A percentile compares a stretch with the other conserved stretches of the same genome.
Conservation (phyloP, 305 asterid genomes). For the Rubia tinctorum region DNA sequence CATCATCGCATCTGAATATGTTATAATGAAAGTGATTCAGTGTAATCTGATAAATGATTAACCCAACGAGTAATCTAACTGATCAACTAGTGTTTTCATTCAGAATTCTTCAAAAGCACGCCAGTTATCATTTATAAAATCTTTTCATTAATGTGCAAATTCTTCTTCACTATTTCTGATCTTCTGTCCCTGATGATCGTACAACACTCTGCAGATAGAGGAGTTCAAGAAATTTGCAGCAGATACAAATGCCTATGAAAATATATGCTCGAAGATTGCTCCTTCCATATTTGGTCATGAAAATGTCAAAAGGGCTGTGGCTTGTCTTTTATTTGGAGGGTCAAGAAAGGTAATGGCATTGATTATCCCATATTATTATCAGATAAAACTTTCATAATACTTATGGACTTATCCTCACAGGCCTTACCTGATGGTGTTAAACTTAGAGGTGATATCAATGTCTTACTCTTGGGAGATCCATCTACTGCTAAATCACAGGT, state of each 20-base stretch:
- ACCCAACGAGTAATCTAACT: neutral
- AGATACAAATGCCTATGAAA: slow-evolving; percentile 63
- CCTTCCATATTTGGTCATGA: slow-evolving; percentile 94
- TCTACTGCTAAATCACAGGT: slow-evolving; percentile 99
- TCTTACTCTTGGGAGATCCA: slow-evolving; percentile 97
- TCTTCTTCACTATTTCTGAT: neutral
- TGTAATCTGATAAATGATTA: neutral
- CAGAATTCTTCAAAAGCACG: no score
- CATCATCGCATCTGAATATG: neutral
- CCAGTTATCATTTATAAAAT: neutral
- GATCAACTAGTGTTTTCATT: neutral
- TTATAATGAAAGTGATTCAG: neutral
- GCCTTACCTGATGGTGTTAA: slow-evolving; percentile 93
- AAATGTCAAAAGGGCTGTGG: slow-evolving; percentile 93
- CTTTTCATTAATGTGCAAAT: neutral
- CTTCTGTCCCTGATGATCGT: slow-evolving; percentile 3
- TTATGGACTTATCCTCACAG: slow-evolving; percentile 33
- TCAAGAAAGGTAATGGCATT: slow-evolving; percentile 70
- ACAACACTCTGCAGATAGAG: slow-evolving; percentile 39
- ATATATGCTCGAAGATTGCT: slow-evolving; percentile 84
- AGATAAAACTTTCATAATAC: slow-evolving; percentile 13
- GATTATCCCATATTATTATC: slow-evolving; percentile 14
- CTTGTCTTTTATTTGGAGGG: slow-evolving; percentile 98
- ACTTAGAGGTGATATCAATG: slow-evolving; percentile 96
- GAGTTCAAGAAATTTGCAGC: slow-evolving; percentile 92